phyloP scores from a whole-genome alignment of 176 grass and related monocot species.

The Tuctoria greenei region DNA sequence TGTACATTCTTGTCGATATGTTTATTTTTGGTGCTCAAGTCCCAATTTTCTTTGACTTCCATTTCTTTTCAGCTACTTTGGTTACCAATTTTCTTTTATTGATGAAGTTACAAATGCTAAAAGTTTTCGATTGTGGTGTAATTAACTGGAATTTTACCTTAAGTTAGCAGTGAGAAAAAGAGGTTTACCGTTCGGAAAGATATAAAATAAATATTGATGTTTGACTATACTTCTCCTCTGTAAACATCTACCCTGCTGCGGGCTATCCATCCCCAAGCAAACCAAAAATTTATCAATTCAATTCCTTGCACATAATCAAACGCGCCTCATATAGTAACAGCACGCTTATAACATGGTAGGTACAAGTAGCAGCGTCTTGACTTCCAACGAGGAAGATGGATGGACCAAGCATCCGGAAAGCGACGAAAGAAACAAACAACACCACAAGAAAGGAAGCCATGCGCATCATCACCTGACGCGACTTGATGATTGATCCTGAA shows the following conservation, averaged over 20 bases:
- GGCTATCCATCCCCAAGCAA: background rate
- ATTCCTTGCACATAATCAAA: background rate
- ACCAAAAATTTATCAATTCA: background rate
- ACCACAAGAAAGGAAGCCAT: background rate
- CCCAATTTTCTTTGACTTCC: conserved; percentile 5
- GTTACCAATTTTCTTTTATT: background rate
- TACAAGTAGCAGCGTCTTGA: background rate
- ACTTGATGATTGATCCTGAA: conserved; percentile 28
- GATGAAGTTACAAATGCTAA: background rate
- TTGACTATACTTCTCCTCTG: background rate
- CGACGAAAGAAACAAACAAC: background rate
- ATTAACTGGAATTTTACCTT: background rate
- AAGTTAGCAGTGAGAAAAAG: background rate
- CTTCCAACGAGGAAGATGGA: background rate
- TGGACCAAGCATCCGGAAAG: background rate
- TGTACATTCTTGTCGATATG: background rate
- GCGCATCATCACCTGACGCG: conserved; percentile 40
- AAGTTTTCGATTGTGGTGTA: background rate
- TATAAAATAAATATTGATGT: background rate
- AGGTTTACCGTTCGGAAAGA: background rate
- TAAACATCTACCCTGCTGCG: background rate
- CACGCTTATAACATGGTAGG: background rate
- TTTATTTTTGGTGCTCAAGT: background rate
- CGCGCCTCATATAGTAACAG: background rate
- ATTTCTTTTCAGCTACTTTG: background rate